Base-by-base conservation (phyloP, 2,329 filamentous ascomycete species). In the Fusarium nygamai region DNA sequence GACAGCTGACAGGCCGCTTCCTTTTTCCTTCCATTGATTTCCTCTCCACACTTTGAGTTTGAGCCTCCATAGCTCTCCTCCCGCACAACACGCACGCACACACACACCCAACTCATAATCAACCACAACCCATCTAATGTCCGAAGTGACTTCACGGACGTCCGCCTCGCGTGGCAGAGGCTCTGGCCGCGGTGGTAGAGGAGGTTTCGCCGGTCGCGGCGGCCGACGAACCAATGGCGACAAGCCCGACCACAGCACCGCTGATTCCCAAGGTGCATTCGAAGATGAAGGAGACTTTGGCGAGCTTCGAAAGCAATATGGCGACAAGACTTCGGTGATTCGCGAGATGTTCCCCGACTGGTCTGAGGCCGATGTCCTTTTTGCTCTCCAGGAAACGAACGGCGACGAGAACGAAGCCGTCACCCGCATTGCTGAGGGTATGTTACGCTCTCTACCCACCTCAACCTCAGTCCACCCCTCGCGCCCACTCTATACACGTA, bases 301-400 rank as follows among this genome's bases (percentile, higher is more conserved):
- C 81, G 91, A 97, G 85, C 91, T 98, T 82, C 97, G 97, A 90
- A 95, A 94, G 88, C 92, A 94, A 83, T 96, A 97, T 82, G 90
- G 93, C 80, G 86, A 87, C 80, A 94, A 96, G 86, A 90, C 98
- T 78, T 88, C 88, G 72, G 91, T 92, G 80, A 91, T 99, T 82
- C 95, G 94, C 86, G 95, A 98, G 83, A 92, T 98, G 86, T 98
- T 98, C 86, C 91, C 94, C 69, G 93, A 95, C 84, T 98, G 96
- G 96, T 96, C 95, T 78, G 94, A 98, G 81, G 94, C 95, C 83
- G 96, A 98, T 83, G 91, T 98, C 74, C 91, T 98, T 74, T 96
- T 96, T 83, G 95, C 95, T 72, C 88, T 99, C 69, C 91, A 97
- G 84, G 96, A 99, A 87, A 93, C 92, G 64, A 90, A 94, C 79